Conservation (phyloP, 23 red algal species). For the Gracilaria domingensis region DNA sequence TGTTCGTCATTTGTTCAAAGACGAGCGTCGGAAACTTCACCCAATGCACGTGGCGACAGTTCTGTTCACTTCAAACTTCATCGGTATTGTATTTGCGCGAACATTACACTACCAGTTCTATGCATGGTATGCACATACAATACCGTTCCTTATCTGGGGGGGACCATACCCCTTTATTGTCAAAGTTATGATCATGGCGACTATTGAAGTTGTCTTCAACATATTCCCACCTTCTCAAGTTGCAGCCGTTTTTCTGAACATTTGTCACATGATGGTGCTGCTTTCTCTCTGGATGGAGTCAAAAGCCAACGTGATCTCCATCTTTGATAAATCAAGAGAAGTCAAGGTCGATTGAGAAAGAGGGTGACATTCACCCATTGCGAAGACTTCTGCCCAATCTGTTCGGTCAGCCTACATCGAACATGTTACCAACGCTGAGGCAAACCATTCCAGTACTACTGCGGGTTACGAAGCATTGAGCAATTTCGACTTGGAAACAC, state of each 20-base stretch:
- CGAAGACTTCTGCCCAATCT: no score
- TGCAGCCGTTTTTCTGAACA: conserved; percentile 69
- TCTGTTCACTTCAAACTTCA: conserved; percentile 78
- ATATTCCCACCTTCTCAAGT: conserved; percentile 77
- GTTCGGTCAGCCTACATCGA: no score
- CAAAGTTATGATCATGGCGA: conserved; percentile 18
- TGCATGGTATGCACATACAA: conserved; percentile 85
- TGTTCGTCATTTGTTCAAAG: neutral
- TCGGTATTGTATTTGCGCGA: conserved; percentile 85
- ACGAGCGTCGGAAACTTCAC: conserved; percentile 22
- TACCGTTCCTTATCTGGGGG: conserved; percentile 67
- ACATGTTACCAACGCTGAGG: neutral
- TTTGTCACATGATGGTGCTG: conserved; percentile 62
- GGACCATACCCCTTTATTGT: conserved; percentile 2
- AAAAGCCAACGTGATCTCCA: conserved; percentile 21
- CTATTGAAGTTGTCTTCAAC: conserved; percentile 92
- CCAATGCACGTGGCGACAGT: conserved; percentile 37
- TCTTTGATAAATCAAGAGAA: conserved; percentile 21
- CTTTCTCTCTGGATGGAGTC: conserved; percentile 46
- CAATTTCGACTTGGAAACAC: neutral
- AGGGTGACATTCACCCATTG: neutral
- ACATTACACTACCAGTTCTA: conserved; percentile 98
- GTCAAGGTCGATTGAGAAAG: neutral
- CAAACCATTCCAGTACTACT: no score
- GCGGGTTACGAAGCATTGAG: no score